Conservation (phyloP, 2,329 filamentous ascomycete species). For the Pseudogymnoascus destructans region DNA sequence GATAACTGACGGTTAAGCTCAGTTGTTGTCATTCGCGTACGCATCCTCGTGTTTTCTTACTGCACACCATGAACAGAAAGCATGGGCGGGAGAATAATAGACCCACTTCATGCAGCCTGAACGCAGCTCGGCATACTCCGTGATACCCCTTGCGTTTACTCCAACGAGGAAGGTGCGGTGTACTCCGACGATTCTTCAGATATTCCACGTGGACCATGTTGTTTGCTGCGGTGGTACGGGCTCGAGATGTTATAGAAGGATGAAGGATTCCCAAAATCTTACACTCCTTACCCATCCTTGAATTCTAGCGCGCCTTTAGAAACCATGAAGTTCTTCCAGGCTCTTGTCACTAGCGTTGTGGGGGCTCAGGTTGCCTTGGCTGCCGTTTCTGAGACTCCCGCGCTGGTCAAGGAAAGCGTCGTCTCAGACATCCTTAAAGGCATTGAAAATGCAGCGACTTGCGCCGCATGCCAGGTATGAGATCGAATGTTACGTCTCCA, state of each 20-base stretch:
- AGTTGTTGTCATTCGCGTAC: neutral
- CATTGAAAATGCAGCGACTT: slow-evolving; percentile 24
- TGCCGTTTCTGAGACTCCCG: neutral
- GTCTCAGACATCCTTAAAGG: slow-evolving; percentile 21
- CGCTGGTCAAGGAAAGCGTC: neutral
- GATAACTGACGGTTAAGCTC: neutral
- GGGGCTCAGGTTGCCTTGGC: neutral
- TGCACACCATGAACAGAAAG: neutral
- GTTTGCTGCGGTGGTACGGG: neutral
- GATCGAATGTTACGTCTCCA: slow-evolving; percentile 22
- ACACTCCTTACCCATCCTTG: neutral
- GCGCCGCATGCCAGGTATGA: slow-evolving; percentile 25
- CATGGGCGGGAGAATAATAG: neutral
- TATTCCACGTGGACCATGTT: neutral
- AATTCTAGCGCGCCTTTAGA: neutral
- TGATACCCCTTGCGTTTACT: neutral
- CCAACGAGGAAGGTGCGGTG: slow-evolving; percentile 5
- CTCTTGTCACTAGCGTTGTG: neutral
- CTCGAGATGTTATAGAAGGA: slow-evolving; percentile 6
- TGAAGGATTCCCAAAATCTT: neutral
- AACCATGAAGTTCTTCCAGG: slow-evolving; percentile 8
- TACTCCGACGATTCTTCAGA: neutral
- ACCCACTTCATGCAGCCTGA: neutral
- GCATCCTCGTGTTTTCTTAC: neutral
- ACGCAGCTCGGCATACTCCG: neutral